Conservation (phyloP, 495 filamentous ascomycete genomes). For the Chaetomium fimeti region DNA sequence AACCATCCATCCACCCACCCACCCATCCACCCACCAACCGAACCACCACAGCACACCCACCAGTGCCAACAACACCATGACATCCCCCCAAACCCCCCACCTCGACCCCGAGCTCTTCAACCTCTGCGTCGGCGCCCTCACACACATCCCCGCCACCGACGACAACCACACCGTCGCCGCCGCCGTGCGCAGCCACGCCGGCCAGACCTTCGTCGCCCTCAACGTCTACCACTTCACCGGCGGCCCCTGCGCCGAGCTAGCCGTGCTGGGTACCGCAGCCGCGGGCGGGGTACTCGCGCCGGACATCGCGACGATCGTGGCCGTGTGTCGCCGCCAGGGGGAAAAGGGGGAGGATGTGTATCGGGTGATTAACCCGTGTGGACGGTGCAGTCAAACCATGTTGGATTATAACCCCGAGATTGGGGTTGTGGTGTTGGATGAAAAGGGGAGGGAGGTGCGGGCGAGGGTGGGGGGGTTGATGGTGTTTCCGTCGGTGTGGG, state of each 20-base stretch:
- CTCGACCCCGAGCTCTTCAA: slow-evolving; percentile 11
- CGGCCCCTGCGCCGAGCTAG: slow-evolving; percentile 20
- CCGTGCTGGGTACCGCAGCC: slow-evolving; percentile 16
- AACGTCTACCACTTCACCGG: slow-evolving; percentile 23
- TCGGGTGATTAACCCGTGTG: slow-evolving; percentile 20
- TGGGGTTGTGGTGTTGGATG: slow-evolving; percentile 17
- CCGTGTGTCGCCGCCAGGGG: slow-evolving; percentile 7
- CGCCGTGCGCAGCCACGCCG: slow-evolving; percentile 1
- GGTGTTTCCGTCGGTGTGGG: slow-evolving; percentile 10
- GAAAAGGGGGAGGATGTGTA: not conserved
- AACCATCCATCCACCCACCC: no score
- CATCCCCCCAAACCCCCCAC: not conserved
- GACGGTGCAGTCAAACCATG: slow-evolving; percentile 18
- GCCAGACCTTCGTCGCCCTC: slow-evolving; percentile 17
- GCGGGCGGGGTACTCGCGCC: slow-evolving; percentile 13
- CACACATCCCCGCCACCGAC: not conserved
- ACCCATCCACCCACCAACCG: no score
- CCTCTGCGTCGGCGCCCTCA: slow-evolving; percentile 2
- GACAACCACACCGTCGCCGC: slow-evolving; percentile 20
- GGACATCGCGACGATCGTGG: slow-evolving; percentile 18
- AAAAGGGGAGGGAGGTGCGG: not conserved
- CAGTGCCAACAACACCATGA: not conserved
- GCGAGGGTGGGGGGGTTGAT: not conserved
- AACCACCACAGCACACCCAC: no score
- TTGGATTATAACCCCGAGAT: slow-evolving; percentile 20